Evolutionary conservation across 345 rosid species (phyloP), one percentile per base, ranked within the genome.

Genomic region (Brassica cretica): DNA sequence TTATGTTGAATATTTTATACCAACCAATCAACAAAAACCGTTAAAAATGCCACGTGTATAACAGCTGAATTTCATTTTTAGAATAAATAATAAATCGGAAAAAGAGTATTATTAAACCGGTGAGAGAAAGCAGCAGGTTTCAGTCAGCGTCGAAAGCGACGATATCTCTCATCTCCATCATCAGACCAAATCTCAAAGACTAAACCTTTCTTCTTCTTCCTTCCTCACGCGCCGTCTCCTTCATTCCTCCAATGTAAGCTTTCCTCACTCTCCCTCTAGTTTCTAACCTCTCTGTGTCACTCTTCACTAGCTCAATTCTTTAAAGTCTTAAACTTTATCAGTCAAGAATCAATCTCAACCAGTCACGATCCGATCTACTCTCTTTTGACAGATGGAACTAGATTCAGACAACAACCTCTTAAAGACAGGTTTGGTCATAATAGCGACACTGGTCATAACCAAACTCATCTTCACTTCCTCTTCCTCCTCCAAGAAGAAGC

Each of bases 391-490:
- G 77, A 56, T 75, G 83, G 76, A 77, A 62, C 76, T 81, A 84
- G 95, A 89, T 72, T 72, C 76, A 41, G 90, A 82, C 21, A 86
- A 82, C 85, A 92, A 92, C 84, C 24, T 89, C 60, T 66, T 85
- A 71, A 94, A 91, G 69, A 80, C 80, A 77, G 86, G 91, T 74
- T 56, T 91, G 56, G 83, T 87, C 39, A 77, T 92, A 27, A 83
- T 83, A 37, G 96, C 91, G 78, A 94, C 98, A 6, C 21, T 94
- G 14, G 33, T 92, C 5, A 78, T 89, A 76, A 89, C 96, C 78
- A 94, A 91, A 89, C 87, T 94, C 25, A 84, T 94, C 69, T 44
- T 77, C 71, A 87, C 91, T 19, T 74, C 81, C 2, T 84, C 87
- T 30, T 82, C 81, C 82, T 87, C 85, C 9, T 84, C 90, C 77